phyloP scores from a whole-genome alignment of 257 asterid species.

The Vinca minor region DNA sequence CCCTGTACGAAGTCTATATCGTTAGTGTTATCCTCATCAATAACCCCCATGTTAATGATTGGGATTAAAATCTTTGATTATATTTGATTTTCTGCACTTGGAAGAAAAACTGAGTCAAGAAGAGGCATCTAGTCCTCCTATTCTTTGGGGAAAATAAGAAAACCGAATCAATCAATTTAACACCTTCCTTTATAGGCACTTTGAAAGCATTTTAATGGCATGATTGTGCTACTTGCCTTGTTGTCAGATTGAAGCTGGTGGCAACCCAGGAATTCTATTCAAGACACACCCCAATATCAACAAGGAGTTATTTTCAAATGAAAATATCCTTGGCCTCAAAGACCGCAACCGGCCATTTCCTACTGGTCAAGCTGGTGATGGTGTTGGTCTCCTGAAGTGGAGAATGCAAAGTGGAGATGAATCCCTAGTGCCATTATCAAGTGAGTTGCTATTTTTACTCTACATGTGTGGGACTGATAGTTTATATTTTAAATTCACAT shows the following conservation, averaged over 20 bases:
- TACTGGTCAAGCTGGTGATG: constrained; percentile 67
- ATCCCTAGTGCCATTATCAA: constrained; percentile 80
- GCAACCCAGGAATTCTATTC: constrained; percentile 63
- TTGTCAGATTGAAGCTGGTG: constrained; percentile 77
- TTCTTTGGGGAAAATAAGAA: background rate
- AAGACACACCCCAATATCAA: constrained; percentile 92
- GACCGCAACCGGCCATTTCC: constrained; percentile 82
- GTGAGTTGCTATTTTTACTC: constrained; percentile 39
- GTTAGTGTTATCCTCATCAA: too few species aligned
- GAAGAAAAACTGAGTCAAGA: too few species aligned
- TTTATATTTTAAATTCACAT: background rate
- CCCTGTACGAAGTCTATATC: too few species aligned
- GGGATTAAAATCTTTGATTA: too few species aligned
- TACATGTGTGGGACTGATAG: background rate
- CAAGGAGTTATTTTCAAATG: constrained; percentile 71
- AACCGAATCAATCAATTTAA: background rate
- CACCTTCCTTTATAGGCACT: background rate
- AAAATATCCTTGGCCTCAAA: constrained; percentile 73
- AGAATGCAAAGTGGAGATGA: constrained; percentile 90
- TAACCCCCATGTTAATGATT: too few species aligned
- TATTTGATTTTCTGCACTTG: too few species aligned
- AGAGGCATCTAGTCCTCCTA: too few species aligned
- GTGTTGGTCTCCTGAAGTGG: constrained; percentile 78
- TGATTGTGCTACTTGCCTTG: background rate
- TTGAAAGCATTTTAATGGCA: background rate